phyloP scores from a whole-genome alignment of 352 stramenopile species.

The Phytophthora citricola region DNA sequence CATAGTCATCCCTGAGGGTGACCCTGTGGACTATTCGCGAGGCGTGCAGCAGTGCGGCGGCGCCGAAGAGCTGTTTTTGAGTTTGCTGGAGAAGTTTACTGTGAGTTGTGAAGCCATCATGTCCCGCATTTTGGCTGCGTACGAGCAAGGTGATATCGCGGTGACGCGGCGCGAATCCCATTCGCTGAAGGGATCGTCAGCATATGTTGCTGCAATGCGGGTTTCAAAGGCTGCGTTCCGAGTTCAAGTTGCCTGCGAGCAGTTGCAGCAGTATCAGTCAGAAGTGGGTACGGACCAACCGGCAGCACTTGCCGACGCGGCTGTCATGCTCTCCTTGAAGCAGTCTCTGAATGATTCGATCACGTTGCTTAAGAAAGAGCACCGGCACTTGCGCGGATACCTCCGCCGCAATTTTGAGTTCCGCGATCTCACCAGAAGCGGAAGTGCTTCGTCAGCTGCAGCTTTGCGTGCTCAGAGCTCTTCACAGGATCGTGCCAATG shows the following conservation, averaged over 20 bases:
- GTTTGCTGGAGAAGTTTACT: constrained; percentile 80
- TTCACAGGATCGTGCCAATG: constrained; percentile 31
- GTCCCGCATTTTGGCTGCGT: constrained; percentile 55
- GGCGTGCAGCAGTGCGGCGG: constrained; percentile 84
- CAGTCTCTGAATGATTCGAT: constrained; percentile 38
- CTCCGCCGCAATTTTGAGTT: constrained; percentile 87
- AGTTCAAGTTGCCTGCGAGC: constrained; percentile 80
- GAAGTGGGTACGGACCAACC: constrained; percentile 31
- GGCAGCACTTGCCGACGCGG: constrained; percentile 19
- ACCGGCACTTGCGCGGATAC: constrained; percentile 71
- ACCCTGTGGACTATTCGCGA: constrained; percentile 81
- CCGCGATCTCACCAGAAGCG: constrained; percentile 31
- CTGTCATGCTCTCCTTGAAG: constrained; percentile 29
- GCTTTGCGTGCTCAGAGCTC: constrained; percentile 14
- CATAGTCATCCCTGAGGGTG: constrained; percentile 76
- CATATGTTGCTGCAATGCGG: constrained; percentile 78
- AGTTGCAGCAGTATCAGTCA: constrained; percentile 52
- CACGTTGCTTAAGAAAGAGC: constrained; percentile 64
- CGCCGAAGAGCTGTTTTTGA: constrained; percentile 80
- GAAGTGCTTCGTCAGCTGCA: constrained; percentile 24
- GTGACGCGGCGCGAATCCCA: constrained; percentile 73
- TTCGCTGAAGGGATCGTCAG: constrained; percentile 83
- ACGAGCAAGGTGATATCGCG: constrained; percentile 52
- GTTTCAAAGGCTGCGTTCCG: constrained; percentile 86
- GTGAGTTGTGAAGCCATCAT: constrained; percentile 69